A percentile compares a stretch with the other conserved stretches of the same genome.
These are phyloP conservation scores for Puccinia polysora DNA, from an alignment of 1,284 basidiomycete species.

Conservation along the genomic window DNA sequence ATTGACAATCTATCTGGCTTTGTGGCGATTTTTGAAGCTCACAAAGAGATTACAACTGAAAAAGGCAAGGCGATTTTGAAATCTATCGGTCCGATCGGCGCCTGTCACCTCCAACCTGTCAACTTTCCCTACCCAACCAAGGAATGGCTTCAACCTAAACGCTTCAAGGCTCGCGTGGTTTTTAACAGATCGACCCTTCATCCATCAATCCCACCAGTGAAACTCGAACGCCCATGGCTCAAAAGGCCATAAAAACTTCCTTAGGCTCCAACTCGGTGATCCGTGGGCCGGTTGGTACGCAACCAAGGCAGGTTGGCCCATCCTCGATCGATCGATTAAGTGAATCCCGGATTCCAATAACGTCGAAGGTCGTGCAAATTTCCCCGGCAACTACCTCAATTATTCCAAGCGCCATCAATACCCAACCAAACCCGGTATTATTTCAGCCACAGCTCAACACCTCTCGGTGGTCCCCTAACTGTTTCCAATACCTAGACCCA, in stretches of 20 bases:
- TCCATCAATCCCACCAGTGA: not conserved
- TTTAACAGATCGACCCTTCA: slow-evolving; percentile 1
- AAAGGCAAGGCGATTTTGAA: too few relatives aligned
- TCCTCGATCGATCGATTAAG: not conserved
- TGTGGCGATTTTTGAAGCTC: too few relatives aligned
- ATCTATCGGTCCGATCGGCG: not conserved
- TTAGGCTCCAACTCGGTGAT: not conserved
- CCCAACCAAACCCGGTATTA: not conserved
- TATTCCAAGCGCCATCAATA: not conserved
- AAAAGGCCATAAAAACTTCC: not conserved
- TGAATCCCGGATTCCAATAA: not conserved
- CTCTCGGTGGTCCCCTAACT: not conserved
- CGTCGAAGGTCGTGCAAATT: not conserved
- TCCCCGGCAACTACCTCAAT: not conserved
- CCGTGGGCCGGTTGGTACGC: not conserved
- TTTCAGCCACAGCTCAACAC: not conserved
- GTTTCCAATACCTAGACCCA: not conserved
- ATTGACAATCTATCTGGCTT: too few relatives aligned
- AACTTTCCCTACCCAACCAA: too few relatives aligned
- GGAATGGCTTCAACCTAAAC: too few relatives aligned
- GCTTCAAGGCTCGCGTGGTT: not conserved
- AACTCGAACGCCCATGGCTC: not conserved
- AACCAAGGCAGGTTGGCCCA: not conserved
- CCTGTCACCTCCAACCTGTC: too few relatives aligned
- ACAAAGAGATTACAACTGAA: too few relatives aligned